Evolutionary conservation across 1,139 yeast species (phyloP), one percentile per base, ranked within the genome.

Genomic region (Casaregolazyma lundiana): DNA sequence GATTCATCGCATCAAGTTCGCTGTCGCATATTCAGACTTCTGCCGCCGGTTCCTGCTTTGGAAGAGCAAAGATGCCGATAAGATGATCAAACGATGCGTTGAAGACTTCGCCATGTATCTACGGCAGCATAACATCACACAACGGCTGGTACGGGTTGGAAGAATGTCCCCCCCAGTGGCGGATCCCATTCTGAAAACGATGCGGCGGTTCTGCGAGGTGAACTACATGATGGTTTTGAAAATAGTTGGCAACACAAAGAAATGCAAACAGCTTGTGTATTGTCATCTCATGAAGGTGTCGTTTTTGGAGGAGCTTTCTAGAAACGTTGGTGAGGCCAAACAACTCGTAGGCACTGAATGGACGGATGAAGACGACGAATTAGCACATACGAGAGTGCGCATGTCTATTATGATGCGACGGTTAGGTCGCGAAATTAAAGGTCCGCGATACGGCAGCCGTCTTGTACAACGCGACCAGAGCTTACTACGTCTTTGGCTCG

Each of bases 21-120:
- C 54, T 46, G 59, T 51, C 7, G 53, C 59, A 5, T 58, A 53
- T 43, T 48, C 53, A 9, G 41, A 45, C 34, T 57, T 49, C 43
- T 49, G 59, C 30, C 49, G 48, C 26, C 47, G 50, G 34, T 58
- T 57, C 46, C 44, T 55, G 19, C 50, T 48, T 26, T 54, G 54
- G 53, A 54, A 55, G 43, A 46, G 50, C n/a, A 48, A 52, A 20
- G 57, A 55, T 20, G 53, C 57, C 8, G 47, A 49, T 6, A 21
- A 39, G 15, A 42, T 53, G 38, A 48, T 57, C 21, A 46, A 48
- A 38, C 32, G 29, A 2, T 26, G 19, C 7, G 18, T 43, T 4
- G 20, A 20, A 32, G 41, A 38, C 19, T 44, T 43, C 20, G 5
- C 21, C 4, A 9, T 17, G 9, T 21, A 20, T 18, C 21, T 40